Conservation (phyloP, 1,139 yeast genomes). For the Arxiozyma telluris region DNA sequence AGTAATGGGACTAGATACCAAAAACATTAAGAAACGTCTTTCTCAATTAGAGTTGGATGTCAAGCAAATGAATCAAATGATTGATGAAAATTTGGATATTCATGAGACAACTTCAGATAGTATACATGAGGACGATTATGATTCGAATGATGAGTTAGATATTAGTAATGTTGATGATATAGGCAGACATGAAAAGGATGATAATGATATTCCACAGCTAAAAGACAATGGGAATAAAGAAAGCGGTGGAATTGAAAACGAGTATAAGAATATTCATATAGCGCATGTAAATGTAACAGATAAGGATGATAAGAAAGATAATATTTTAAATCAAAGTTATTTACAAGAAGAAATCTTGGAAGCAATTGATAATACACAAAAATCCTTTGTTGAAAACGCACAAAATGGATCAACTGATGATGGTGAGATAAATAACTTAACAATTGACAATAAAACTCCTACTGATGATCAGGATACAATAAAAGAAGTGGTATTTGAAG, state of each 20-base stretch:
- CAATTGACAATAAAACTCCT: background rate
- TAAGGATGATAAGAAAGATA: background rate
- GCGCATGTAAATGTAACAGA: too few relatives aligned
- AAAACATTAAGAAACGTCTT: constrained; percentile 24
- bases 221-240: background rate
- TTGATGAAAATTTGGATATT: constrained; percentile 25
- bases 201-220: background rate
- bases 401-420: background rate
- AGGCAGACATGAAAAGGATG: background rate
- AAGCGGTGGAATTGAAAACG: background rate
- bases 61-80: constrained; percentile 28
- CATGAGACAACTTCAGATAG: background rate
- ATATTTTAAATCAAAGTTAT: background rate
- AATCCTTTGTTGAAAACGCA: background rate
- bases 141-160: background rate
- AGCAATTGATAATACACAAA: background rate
- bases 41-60: constrained; percentile 30
- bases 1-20: constrained; percentile 20
- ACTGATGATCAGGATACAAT: background rate
- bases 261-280: too few relatives aligned
- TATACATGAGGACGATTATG: background rate
- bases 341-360: background rate
- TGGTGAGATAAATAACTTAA: background rate
- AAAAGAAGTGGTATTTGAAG: background rate
- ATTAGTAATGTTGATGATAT: background rate